phyloP scores from a whole-genome alignment of 768 basidiomycete species.

The Coprinellus micaceus region DNA sequence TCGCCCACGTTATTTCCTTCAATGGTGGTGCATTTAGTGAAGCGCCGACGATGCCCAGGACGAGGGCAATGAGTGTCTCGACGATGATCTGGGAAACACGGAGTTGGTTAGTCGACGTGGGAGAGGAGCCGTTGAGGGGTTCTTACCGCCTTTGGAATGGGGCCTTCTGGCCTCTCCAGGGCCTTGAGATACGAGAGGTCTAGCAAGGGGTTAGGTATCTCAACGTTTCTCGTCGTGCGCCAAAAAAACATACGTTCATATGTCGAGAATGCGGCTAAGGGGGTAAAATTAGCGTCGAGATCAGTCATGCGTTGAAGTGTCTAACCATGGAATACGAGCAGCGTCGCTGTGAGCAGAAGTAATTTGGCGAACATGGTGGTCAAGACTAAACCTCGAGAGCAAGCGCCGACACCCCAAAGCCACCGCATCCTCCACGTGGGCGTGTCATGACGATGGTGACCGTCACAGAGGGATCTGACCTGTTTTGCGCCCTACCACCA shows the following conservation, averaged over 20 bases:
- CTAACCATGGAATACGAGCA: constrained; percentile 55
- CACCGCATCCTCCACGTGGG: constrained; percentile 9
- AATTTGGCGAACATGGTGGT: constrained; percentile 43
- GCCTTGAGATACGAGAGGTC: constrained; percentile 78
- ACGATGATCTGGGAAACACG: constrained; percentile 51
- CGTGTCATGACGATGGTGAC: constrained; percentile 1
- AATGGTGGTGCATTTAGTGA: constrained; percentile 63
- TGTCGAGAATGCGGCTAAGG: constrained; percentile 70
- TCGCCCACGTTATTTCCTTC: constrained; percentile 85
- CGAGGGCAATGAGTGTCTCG: constrained; percentile 60
- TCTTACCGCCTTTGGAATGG: constrained; percentile 58
- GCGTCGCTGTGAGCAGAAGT: constrained; percentile 42
- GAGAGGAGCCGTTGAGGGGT: background rate
- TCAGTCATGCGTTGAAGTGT: constrained; percentile 1
- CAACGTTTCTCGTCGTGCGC: background rate
- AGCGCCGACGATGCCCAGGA: constrained; percentile 71
- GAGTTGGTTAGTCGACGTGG: too few species aligned
- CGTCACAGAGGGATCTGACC: background rate
- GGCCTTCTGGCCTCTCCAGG: constrained; percentile 64
- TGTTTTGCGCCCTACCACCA: background rate
- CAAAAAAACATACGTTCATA: constrained; percentile 77
- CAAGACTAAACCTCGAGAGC: constrained; percentile 2
- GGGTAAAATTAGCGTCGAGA: constrained; percentile 3
- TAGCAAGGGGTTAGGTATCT: constrained; percentile 22
- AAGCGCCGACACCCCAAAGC: background rate